Conservation (phyloP, 768 basidiomycete species). For the Lactifluus subvellereus region DNA sequence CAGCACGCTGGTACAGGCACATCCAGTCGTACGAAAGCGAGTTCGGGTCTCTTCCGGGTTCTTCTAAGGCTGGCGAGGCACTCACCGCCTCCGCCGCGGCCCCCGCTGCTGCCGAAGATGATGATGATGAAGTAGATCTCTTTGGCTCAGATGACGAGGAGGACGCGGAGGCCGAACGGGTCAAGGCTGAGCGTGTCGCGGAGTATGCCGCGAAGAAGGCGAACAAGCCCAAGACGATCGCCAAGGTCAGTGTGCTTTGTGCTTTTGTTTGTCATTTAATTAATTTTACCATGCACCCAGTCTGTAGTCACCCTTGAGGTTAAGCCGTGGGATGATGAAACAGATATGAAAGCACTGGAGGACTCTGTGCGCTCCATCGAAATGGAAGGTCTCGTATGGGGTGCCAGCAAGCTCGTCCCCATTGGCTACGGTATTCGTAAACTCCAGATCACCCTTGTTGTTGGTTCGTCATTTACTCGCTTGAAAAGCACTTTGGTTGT, state of each 20-base stretch:
- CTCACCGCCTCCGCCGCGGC: slow-evolving; percentile 50
- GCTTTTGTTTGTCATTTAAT: slow-evolving; percentile 9
- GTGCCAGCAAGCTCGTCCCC: slow-evolving; percentile 85
- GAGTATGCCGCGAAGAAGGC: slow-evolving; percentile 94
- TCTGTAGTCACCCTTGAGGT: slow-evolving; percentile 98
- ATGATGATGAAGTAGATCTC: slow-evolving; percentile 55
- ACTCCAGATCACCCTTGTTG: slow-evolving; percentile 64
- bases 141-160: slow-evolving; percentile 64
- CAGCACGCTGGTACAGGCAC: slow-evolving; percentile 90
- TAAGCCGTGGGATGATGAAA: slow-evolving; percentile 99
- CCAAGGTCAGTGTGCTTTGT: slow-evolving; percentile 55
- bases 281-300: slow-evolving; percentile 37
- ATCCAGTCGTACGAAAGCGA: slow-evolving; percentile 83
- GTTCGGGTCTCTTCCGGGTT: slow-evolving; percentile 73
- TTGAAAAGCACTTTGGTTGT: slow-evolving; percentile 31
- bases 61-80: slow-evolving; percentile 72
- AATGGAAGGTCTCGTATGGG: slow-evolving; percentile 92
- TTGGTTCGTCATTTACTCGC: slow-evolving; percentile 32
- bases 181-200: slow-evolving; percentile 85
- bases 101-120: slow-evolving; percentile 32
- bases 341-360: slow-evolving; percentile 90
- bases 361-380: slow-evolving; percentile 77
- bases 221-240: slow-evolving; percentile 76
- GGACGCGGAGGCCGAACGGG: slow-evolving; percentile 46
- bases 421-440: slow-evolving; percentile 94